These are phyloP conservation scores for Porphyrellus sp. DNA, from an alignment of 1,284 basidiomycete species.

Conservation along the genomic window DNA sequence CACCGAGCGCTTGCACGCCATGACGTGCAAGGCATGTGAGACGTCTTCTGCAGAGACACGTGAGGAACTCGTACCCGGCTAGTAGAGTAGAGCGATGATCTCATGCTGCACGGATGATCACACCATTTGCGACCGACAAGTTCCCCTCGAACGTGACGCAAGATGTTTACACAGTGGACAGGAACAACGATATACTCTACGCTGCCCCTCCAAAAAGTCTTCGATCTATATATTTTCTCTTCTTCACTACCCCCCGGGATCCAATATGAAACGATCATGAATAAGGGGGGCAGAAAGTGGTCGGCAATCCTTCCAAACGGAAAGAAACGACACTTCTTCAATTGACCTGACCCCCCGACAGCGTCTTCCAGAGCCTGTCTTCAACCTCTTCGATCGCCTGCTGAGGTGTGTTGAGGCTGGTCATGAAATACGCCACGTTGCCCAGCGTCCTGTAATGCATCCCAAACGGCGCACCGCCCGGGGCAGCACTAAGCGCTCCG, in stretches of 20 bases:
- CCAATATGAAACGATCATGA: not conserved
- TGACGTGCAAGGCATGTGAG: slow-evolving; percentile 21
- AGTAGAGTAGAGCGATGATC: not conserved
- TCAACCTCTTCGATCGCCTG: slow-evolving; percentile 57
- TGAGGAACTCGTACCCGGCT: slow-evolving; percentile 21
- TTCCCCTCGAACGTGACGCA: too few relatives aligned
- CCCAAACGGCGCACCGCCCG: slow-evolving; percentile 60
- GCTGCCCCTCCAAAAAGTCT: too few relatives aligned
- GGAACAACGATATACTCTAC: too few relatives aligned
- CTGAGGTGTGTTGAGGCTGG: slow-evolving; percentile 73
- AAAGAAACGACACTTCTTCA: not conserved
- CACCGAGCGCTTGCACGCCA: slow-evolving; percentile 23
- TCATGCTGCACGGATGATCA: too few relatives aligned
- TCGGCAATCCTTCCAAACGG: not conserved
- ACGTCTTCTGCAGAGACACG: slow-evolving; percentile 27
- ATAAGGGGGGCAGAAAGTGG: not conserved
- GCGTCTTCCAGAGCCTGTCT: slow-evolving; percentile 52
- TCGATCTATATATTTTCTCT: too few relatives aligned
- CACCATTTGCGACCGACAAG: too few relatives aligned
- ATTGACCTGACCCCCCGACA: slow-evolving; percentile 17
- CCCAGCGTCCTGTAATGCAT: slow-evolving; percentile 90
- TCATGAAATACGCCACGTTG: slow-evolving; percentile 93
- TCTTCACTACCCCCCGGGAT: not conserved
- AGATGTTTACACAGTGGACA: too few relatives aligned
- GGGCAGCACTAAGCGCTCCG: slow-evolving; percentile 40